Base-by-base conservation (phyloP, 352 stramenopile genomes). In the Phytophthora tentaculata region DNA sequence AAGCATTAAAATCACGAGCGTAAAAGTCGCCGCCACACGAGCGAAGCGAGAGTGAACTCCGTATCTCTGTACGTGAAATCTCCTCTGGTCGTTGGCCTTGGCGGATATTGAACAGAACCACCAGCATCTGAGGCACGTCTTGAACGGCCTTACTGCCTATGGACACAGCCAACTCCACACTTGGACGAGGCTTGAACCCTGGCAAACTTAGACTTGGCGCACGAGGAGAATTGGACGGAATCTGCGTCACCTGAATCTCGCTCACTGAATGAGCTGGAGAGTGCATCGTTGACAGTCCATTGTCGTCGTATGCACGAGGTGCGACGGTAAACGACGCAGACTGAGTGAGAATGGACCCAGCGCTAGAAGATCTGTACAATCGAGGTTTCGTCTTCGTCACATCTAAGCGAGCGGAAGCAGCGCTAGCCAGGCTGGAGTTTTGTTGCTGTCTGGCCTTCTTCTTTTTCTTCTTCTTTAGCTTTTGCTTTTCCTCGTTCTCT, bases 21-120 rank as follows among this genome's bases (percentile, higher is more conserved):
- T 83, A 93, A 32, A 90, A 91, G 44, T 94, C 85, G 0, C 81
- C 84, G 23, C 84, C 87, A 50, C 85, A 94, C 0, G 79, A 78
- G 54, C 86, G 85, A 59, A 94, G 63, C 17, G 79, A 76, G n/a
- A 94, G 66, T 6, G 83, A 80, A 12, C 84, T 80, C 41, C 91
- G 79, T 54, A 94, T 85, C 61, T 96, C 88, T 3, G 88, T 96
- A 0, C 88, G 86, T 5, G 81, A 86, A 6, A 96, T 76, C 56
- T 95, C 85, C 47, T 74, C 67, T 16, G 73, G 74, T 1, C 73
- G 71, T 47, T 88, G 71, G 13, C 78, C 85, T 24, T 88, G 73
- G 3, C 67, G 55, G 24, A 91, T 81, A 14, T 59, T 79, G 12
- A 81, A 90, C 41, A 93, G 62, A 39, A 92, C 84, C 12, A 96